Conservation (phyloP, 345 rosid species). For the Garcia nutans region DNA sequence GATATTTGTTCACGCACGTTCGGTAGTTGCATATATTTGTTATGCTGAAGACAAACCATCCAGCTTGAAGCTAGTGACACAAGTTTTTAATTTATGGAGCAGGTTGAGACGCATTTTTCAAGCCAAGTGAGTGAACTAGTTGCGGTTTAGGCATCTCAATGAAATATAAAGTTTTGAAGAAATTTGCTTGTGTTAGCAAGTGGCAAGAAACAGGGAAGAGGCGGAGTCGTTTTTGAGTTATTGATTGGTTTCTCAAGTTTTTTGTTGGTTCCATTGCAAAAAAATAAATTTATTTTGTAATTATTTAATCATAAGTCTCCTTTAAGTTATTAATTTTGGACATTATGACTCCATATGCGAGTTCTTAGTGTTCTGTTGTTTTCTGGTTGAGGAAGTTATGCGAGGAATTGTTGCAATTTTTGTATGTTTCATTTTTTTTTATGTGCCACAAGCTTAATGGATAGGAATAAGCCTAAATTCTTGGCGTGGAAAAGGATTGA, state of each 20-base stretch:
- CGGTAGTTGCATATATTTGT: constrained; percentile 19
- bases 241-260: constrained; percentile 2
- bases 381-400: too few species aligned
- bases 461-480: too few species aligned
- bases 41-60: constrained; percentile 26
- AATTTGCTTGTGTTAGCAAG: constrained; percentile 43
- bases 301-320: neutral
- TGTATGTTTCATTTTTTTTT: too few species aligned
- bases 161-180: constrained; percentile 36
- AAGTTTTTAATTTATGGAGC: constrained; percentile 25
- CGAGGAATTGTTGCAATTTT: too few species aligned
- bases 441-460: too few species aligned
- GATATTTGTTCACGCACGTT: constrained; percentile 7
- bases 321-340: neutral
- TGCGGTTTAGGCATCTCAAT: constrained; percentile 44
- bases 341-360: neutral
- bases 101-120: constrained; percentile 51
- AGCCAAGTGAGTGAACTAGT: constrained; percentile 61
- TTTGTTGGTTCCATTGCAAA: neutral
- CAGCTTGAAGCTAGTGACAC: constrained; percentile 29
- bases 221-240: neutral
- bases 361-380: too few species aligned
- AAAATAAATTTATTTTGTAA: neutral
- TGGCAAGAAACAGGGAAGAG: constrained; percentile 15
- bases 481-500: too few species aligned